Evolutionary conservation across 139 green algal species (phyloP).

Genomic region (Tetradesmus obliquus): DNA sequence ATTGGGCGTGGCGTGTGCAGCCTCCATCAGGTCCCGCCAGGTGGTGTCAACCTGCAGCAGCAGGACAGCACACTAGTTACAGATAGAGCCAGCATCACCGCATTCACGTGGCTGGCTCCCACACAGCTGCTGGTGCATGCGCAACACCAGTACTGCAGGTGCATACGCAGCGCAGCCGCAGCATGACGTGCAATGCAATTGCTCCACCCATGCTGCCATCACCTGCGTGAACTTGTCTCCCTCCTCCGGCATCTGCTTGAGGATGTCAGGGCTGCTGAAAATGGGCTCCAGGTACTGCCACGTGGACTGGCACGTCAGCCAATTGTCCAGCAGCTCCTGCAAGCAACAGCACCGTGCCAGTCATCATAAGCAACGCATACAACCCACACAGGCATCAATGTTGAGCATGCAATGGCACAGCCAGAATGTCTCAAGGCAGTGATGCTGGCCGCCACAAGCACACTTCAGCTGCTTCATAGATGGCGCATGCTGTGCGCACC

Average conservation of each 20-base stretch:
- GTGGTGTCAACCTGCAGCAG: conserved; percentile 62
- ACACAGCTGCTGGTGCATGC: no score
- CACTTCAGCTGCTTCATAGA: background rate
- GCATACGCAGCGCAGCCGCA: no score
- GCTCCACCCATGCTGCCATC: background rate
- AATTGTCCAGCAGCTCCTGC: conserved; percentile 89
- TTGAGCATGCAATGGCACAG: background rate
- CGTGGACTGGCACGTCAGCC: conserved; percentile 81
- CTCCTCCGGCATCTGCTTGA: conserved; percentile 91
- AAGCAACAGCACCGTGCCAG: background rate
- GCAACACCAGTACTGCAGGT: no score
- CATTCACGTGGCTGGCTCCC: no score
- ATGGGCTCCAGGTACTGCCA: conserved; percentile 94
- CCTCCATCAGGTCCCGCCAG: conserved; percentile 81
- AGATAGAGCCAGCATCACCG: background rate
- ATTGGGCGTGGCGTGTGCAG: conserved; percentile 55
- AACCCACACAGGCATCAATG: background rate
- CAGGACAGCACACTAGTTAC: background rate
- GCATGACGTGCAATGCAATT: no score
- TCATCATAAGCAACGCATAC: background rate
- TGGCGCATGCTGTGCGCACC: background rate
- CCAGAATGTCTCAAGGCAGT: background rate
- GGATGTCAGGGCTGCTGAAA: conserved; percentile 87
- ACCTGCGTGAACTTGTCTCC: conserved; percentile 82
- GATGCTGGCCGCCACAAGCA: background rate